Base-by-base conservation (phyloP, 495 filamentous ascomycete species). In the Lasiosphaeris hirsuta region DNA sequence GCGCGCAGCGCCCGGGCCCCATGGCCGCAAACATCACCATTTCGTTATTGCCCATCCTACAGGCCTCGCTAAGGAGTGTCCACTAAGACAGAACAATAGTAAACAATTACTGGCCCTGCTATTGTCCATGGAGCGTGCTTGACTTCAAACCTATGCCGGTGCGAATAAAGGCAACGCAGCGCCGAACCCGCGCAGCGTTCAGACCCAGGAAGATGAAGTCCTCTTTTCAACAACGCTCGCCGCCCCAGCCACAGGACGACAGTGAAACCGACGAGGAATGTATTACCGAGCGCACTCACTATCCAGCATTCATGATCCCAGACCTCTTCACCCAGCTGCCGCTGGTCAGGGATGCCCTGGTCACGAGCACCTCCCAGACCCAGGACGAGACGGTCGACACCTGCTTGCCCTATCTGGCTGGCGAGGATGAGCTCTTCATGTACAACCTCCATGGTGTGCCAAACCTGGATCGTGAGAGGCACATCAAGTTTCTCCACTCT, bases 401-500 rank as follows among this genome's bases (percentile, higher is more conserved):
- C 57, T 92, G 91, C 61, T 74, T 92, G 10, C 86, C 87, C 1
- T 87, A 85, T 62, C 76, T 96, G 37, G 69, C 79, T 14, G 80
- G 75, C 30, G 69, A 75, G 40, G 75, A 54, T 30, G 70, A 75
- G 8, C 63, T 59, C 49, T 54, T 77, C 33, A 46, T 56, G 33
- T 80, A 81, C 74, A 93, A 90, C 70, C 65, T 67, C 53, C 69
- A 84, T 66, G 90, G 90, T n/a, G 76, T 97, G 17, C 89, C 91
- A 3, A 74, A 76, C 15, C 81, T 98, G 38, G 75, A 84, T 49
- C 84, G 88, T 9, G 76, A 83, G 56, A 72, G 78, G 38, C 94
- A 98, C 75, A 76, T 88, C 58, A 71, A 58, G n/a, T 98, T 93
- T 67, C 78, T 96, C 18, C 86, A 85, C 49, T 75, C 81, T 40